Base-by-base conservation (phyloP, 805 yeast species). In the Kuraishia hungarica region DNA sequence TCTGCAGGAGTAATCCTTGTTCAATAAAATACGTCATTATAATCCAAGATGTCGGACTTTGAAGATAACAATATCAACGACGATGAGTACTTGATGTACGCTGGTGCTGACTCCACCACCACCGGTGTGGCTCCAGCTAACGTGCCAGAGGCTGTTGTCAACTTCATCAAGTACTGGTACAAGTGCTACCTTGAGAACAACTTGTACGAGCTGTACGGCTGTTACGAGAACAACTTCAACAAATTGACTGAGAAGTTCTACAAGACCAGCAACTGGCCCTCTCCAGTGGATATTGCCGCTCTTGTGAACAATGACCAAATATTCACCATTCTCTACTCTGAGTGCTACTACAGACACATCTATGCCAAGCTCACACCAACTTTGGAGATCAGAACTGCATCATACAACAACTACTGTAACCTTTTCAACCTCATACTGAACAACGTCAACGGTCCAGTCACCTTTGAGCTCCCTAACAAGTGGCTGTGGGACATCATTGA, bases 401-500 rank as follows among this genome's bases (percentile, higher is more conserved):
- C 80, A 4, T 78, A 73, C 64, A 75, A 74, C 64, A 77, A 78
- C 64, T 77, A 77, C 65, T 77, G 81, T 61, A 71, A 71, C 57
- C 65, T 76, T 60, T 77, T 77, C 70, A 76, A 76, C 63, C 62
- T 71, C 57, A 67, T 77, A 52, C 67, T 77, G 57, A 75, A 74
- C 65, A 66, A 71, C 50, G 73, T 71, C 55, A 71, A 67, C 26
- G 75, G 76, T 8, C 78, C 80, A 39, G 72, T 70, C 11, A 71
- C 72, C 43, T 69, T 77, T 56, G 81, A 77, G 60, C 63, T 77
- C 51, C 81, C 81, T 52, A 68, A 68, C 57, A 71, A 72, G 59
- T 77, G 81, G 81, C 67, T 75, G 23, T 78, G 81, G 81, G 81
- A 77, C 55, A 75, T 77, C 56, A 69, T 77, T 56, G 81, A 77